Conservation (phyloP, 2,329 filamentous ascomycete species). For the Apiospora arundinis region DNA sequence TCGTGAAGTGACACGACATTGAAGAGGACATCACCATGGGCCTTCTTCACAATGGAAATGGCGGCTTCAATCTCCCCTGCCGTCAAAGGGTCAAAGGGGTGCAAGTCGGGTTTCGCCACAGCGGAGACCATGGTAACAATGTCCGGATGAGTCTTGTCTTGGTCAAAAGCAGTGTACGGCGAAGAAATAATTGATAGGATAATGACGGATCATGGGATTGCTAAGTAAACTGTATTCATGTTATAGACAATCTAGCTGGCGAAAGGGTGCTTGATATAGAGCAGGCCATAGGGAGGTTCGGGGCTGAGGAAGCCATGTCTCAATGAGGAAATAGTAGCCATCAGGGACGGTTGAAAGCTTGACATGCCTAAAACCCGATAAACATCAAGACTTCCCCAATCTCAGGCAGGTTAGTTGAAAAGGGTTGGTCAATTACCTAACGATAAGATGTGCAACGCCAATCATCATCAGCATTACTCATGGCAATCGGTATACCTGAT, state of each 20-base stretch:
- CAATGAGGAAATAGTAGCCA: slow-evolving; percentile 23
- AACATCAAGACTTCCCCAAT: not conserved
- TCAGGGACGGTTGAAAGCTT: slow-evolving; percentile 10
- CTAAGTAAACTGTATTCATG: not conserved
- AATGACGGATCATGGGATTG: not conserved
- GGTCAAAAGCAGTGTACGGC: not conserved
- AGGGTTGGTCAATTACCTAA: not conserved
- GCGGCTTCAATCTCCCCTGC: slow-evolving; percentile 75
- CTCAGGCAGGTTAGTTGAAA: not conserved
- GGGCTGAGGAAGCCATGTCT: slow-evolving; percentile 19
- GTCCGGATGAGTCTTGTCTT: not conserved
- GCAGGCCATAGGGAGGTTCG: not conserved
- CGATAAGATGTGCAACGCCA: slow-evolving; percentile 12
- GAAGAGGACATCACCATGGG: slow-evolving; percentile 77
- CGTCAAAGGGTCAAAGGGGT: slow-evolving; percentile 82
- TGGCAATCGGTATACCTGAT: not conserved
- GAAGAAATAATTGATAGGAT: not conserved
- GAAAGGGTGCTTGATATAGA: slow-evolving; percentile 14
- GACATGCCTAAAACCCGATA: slow-evolving; percentile 10
- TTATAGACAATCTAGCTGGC: not conserved
- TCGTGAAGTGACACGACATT: slow-evolving; percentile 87
- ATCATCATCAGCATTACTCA: slow-evolving; percentile 9
- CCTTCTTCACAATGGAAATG: slow-evolving; percentile 71
- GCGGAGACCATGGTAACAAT: not conserved
- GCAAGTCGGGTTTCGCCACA: slow-evolving; percentile 35